Base-by-base conservation (phyloP, 257 asterid species). In the Parsonsia alboflavescens region DNA sequence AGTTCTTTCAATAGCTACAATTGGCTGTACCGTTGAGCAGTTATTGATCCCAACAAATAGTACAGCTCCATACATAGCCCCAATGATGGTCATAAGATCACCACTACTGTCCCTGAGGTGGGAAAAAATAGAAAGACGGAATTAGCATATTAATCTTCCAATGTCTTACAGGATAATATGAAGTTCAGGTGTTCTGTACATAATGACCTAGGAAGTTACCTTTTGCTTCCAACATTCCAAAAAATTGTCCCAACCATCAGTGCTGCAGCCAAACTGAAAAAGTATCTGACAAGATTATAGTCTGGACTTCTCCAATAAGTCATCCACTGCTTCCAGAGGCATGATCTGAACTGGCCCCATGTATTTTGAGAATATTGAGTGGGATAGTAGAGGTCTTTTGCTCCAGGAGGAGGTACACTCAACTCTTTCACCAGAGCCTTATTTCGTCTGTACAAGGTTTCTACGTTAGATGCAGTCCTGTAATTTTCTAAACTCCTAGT, bases 301-400 rank as follows among this genome's bases (percentile, higher is more conserved):
- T 91, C 95, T 0, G 98, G 96, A 70, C 97, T 93, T 85, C 97
- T 81, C 97, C 96, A 91, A 28, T 91, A 90, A 75, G 96, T 88
- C 89, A 89, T 84, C 94, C 96, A 86, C 76, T 91, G 96, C 63
- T 93, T 93, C 97, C 88, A 89, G 1, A 93, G 73, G 86, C 93
- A 90, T 21, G 81, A 83, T 58, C 83, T 82, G 77, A 89, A 91
- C 50, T 93, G 97, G 3, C 84, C 92, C 78, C 82, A 82, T 16
- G 84, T 70, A 5, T 90, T 71, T 57, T 91, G 93, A 21, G 97
- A 84, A 56, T 78, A 91, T 54, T 89, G 86, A 10, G 96, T 87
- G 41, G 83, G 79, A 78, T 89, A 91, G 81, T 84, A 76, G 49
- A 91, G 76, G 81, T 89, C 96, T 26, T 84, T 82, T 41, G 93